phyloP scores from a whole-genome alignment of 805 yeast species.

The Kluyveromyces nonfermentans region DNA sequence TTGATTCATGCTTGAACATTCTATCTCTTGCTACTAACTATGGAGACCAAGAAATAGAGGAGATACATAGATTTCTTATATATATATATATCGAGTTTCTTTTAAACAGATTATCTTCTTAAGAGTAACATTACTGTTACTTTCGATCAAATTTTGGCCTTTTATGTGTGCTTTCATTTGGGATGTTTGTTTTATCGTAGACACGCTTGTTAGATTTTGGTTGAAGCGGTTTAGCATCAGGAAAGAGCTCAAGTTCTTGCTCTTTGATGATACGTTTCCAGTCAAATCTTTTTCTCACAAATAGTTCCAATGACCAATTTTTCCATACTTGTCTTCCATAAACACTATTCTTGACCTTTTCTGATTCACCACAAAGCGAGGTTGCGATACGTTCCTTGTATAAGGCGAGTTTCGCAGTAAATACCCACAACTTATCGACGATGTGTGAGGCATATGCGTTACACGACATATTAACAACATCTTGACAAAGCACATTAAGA shows the following conservation, averaged over 20 bases:
- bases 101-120: neutral
- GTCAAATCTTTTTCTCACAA: slow-evolving; percentile 60
- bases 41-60: too few species aligned
- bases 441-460: slow-evolving; percentile 89
- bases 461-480: slow-evolving; percentile 55
- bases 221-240: slow-evolving; percentile 27
- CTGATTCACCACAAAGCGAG: slow-evolving; percentile 48
- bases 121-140: neutral
- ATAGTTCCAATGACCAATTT: slow-evolving; percentile 86
- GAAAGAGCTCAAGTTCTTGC: slow-evolving; percentile 36
- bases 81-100: neutral
- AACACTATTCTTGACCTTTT: slow-evolving; percentile 67
- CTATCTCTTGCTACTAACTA: too few species aligned
- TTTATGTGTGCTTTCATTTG: neutral
- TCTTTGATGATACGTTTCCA: slow-evolving; percentile 66
- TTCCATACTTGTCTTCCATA: slow-evolving; percentile 93
- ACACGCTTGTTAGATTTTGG: slow-evolving; percentile 11
- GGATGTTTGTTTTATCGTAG: neutral
- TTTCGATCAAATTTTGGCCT: neutral
- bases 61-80: neutral
- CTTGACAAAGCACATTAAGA: slow-evolving; percentile 52
- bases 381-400: slow-evolving; percentile 81
- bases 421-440: slow-evolving; percentile 75
- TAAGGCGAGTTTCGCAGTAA: slow-evolving; percentile 66
- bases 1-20: neutral